Conservation (phyloP, 2,329 filamentous ascomycete species). For the Trichoderma sp. region DNA sequence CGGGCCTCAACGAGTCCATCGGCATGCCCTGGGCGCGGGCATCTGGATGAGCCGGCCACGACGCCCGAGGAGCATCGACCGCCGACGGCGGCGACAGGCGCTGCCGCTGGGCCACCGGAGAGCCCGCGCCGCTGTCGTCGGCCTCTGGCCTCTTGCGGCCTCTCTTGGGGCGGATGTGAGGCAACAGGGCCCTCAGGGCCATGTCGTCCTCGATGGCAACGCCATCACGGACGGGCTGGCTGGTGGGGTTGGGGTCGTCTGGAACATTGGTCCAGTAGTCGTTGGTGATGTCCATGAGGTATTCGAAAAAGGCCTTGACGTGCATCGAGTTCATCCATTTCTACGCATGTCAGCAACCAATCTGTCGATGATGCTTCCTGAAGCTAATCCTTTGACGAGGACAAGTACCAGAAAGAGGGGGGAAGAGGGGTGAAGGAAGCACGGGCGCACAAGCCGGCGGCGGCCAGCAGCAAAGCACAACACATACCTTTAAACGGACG, state of each 20-base stretch:
- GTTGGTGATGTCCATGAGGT: constrained; percentile 75
- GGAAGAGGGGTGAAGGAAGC: neutral
- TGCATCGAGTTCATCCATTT: constrained; percentile 98
- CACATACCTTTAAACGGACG: constrained; percentile 78
- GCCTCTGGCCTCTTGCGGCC: constrained; percentile 67
- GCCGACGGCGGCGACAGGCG: constrained; percentile 58
- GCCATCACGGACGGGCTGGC: constrained; percentile 72
- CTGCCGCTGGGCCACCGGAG: constrained; percentile 59
- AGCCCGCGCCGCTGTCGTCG: constrained; percentile 50
- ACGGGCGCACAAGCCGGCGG: neutral
- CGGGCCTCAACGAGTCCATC: constrained; percentile 42
- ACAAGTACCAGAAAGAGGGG: neutral
- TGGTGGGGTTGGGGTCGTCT: constrained; percentile 61
- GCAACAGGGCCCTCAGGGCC: constrained; percentile 79
- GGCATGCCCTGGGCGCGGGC: constrained; percentile 40
- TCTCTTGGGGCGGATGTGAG: constrained; percentile 68
- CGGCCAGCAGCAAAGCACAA: constrained; percentile 14
- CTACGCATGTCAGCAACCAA: constrained; percentile 47
- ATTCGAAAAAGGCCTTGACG: constrained; percentile 92
- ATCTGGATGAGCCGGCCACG: constrained; percentile 52
- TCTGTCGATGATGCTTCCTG: too few species aligned
- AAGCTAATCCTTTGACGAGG: neutral
- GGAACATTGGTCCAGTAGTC: constrained; percentile 80
- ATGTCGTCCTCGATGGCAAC: constrained; percentile 86
- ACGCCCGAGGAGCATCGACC: constrained; percentile 43